Conservation (phyloP, 129 eudicot genomes). For the Flaveria trinervia region DNA sequence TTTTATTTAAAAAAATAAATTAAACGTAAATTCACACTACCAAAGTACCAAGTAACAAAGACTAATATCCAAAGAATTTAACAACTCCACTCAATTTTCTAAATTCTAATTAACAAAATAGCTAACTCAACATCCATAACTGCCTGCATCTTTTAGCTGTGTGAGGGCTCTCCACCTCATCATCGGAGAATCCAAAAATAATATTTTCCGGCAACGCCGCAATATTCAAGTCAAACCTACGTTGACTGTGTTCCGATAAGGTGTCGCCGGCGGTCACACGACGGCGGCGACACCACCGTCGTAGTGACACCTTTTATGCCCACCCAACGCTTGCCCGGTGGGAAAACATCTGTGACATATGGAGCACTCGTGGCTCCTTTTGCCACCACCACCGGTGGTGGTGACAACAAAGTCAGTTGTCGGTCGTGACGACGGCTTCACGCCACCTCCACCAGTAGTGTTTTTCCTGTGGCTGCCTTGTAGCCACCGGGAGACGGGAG, state of each 20-base stretch:
- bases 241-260: conserved; percentile 38
- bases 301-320: conserved; percentile 91
- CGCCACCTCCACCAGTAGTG: conserved; percentile 38
- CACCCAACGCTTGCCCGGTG: conserved; percentile 95
- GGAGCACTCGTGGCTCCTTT: conserved; percentile 77
- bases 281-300: no score
- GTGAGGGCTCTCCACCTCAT: conserved; percentile 56
- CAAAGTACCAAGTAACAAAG: no score
- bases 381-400: conserved; percentile 18
- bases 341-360: conserved; percentile 80
- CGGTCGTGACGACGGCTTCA: conserved; percentile 26
- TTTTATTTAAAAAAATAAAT: not conserved
- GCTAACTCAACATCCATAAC: conserved; percentile 25
- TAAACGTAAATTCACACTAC: not conserved
- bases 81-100: not conserved
- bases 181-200: conserved; percentile 24
- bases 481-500: conserved; percentile 58
- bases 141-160: conserved; percentile 52
- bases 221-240: conserved; percentile 52
- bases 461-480: conserved; percentile 78
- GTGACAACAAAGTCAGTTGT: conserved; percentile 31
- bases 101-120: conserved; percentile 25
- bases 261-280: conserved; percentile 32
- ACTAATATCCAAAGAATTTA: conserved; percentile 26
- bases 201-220: conserved; percentile 50